Conservation (phyloP, 345 rosid species). For the Melastoma malabathricum region DNA sequence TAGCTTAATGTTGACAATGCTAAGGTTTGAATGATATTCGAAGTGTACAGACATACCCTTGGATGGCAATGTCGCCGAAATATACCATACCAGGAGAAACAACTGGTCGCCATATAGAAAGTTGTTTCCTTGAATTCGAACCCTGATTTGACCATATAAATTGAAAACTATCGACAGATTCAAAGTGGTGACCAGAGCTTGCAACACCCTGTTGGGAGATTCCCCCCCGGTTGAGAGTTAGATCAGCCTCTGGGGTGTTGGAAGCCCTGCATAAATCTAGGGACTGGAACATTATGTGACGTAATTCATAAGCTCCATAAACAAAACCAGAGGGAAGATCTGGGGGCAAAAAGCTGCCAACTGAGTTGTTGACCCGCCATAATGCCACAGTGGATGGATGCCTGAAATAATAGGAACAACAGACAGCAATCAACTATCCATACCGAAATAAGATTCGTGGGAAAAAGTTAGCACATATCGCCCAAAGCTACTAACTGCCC, state of each 20-base stretch:
- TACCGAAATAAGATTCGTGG: neutral
- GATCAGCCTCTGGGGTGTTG: constrained; percentile 18
- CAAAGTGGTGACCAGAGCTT: constrained; percentile 51
- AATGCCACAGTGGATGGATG: constrained; percentile 50
- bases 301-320: constrained; percentile 66
- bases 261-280: constrained; percentile 28
- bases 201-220: constrained; percentile 19
- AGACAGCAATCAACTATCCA: neutral
- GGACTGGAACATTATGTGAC: constrained; percentile 46
- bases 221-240: constrained; percentile 20
- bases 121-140: constrained; percentile 55
- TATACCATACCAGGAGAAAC: constrained; percentile 70
- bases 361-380: constrained; percentile 85
- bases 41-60: constrained; percentile 40
- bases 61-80: constrained; percentile 91
- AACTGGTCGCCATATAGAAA: constrained; percentile 86
- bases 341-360: constrained; percentile 80
- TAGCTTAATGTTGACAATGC: neutral
- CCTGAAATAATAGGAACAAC: constrained; percentile 31
- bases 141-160: constrained; percentile 82
- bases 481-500: too few relatives aligned
- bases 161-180: constrained; percentile 71
- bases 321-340: constrained; percentile 41
- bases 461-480: too few relatives aligned
- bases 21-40: too few relatives aligned